Base-by-base conservation (phyloP, 306 rosid species). In the Begonia masoniana region DNA sequence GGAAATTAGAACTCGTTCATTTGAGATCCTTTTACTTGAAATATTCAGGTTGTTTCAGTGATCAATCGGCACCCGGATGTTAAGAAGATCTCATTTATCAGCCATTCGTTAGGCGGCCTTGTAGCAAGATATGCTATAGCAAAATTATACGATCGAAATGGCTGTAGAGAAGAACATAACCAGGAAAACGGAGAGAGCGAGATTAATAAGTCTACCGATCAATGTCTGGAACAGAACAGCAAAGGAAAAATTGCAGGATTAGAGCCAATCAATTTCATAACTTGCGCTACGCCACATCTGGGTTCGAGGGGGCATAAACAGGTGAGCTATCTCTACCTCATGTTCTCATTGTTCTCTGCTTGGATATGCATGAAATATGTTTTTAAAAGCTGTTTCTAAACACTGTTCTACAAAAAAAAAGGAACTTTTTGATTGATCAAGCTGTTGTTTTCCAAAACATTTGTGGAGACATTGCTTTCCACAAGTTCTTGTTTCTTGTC, bases 271-370 rank as follows among this genome's bases (percentile, higher is more conserved):
- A 89, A 85, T 69, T 89, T 85, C 67, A 80, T 89, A 57, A 76
- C 88, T 41, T 71, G 57, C 9, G 97, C 95, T 12, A 82, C 97
- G 4, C 97, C 97, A 16, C 95, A 89, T 69, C 91, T 89, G 10
- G 97, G 97, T 67, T 67, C 95, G 53, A 69, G 94, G 71, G 95
- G 91, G 41, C 95, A 89, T 69, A 81, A 72, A 35, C 95, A 89
- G 82, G 97, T 82, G 43, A 59, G 39, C 39, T 31, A 31, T 31
- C 39, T 31, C 39, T 2, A 4, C 39, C 39, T 21, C 24, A 21
- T 21, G 50, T 58, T 35, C 41, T 35, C 15, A 50, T 19, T 52
- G 19, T 35, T 59, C 43, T 43, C 31, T 57, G 50, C 62, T 36
- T 39, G 26, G 6, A 15, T 58, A 10, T 49, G 26, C 45, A 24